Conservation (phyloP, 345 rosid species). For the Xanthoceras sorbifolium region DNA sequence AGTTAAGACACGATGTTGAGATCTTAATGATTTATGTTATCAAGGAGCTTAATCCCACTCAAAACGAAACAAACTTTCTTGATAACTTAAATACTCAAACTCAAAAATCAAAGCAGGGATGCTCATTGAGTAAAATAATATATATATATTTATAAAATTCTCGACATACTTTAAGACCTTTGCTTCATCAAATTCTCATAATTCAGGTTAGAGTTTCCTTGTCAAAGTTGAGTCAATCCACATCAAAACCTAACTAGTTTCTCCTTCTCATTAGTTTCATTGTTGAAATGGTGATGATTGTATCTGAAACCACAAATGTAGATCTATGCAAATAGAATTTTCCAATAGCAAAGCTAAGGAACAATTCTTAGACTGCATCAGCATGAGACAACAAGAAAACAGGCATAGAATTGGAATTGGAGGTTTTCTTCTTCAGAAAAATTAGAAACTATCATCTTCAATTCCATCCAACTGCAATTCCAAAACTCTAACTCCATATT, state of each 20-base stretch:
- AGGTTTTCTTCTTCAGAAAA: background rate
- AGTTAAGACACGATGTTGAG: background rate
- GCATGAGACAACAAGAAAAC: background rate
- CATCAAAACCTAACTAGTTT: background rate
- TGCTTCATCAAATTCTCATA: background rate
- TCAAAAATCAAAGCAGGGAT: background rate
- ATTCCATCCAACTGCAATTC: background rate
- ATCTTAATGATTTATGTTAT: background rate
- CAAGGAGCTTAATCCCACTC: background rate
- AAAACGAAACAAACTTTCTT: background rate
- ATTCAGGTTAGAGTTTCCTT: background rate
- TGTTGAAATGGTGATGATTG: background rate
- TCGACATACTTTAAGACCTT: background rate
- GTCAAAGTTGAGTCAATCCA: background rate
- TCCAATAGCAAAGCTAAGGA: background rate
- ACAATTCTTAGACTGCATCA: background rate
- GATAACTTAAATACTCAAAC: background rate
- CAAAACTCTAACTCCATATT: background rate
- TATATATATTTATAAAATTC: background rate
- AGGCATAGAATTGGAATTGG: background rate
- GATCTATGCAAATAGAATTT: background rate
- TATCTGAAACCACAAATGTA: background rate
- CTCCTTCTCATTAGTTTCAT: background rate
- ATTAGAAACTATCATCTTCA: background rate
- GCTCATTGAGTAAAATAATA: background rate